Base-by-base conservation (phyloP, 768 basidiomycete species). In the Leccinum boreale region DNA sequence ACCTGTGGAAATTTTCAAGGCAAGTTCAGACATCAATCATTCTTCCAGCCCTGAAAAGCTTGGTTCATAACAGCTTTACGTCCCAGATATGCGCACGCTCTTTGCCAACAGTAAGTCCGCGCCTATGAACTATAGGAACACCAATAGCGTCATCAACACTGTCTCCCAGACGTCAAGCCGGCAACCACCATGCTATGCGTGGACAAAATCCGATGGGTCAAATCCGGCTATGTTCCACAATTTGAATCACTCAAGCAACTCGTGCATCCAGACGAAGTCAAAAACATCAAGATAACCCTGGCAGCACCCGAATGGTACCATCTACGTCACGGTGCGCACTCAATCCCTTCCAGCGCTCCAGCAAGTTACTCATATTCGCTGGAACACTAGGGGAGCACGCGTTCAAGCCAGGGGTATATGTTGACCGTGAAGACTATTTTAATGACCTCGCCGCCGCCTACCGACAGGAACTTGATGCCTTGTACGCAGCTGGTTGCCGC, bases 221-320 rank as follows among this genome's bases (percentile, higher is more conserved):
- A 78, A 59, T 79, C 85, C 0, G 85, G 87, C 62, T 87, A 87
- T 64, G 67, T 83, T 9, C 78, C 85, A 23, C 81, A 87, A 59
- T 89, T 85, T 65, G 81, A 84, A 56, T 81, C 77, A 51, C 72
- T 87, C 57, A 87, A 85, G 69, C 72, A 70, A 26, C 65, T 86
- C n/a, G 83, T 87, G 21, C 65, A 80, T 17, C 75, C 81, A 6
- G 79, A 87, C 71, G 86, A 89, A 63, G 81, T 87, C 58, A 79
- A 79, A 65, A 76, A 79, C 65, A 79, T 90, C 70, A 91, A 92
- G 69, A 65, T 90, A 57, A 90, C 85, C 21, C 75, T 89, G 70
- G 85, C 83, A 58, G 83, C 87, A 0, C 89, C 88, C 3, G 83
- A 84, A 35, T 87, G 86, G 85, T 85, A 82, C 69, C 85, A 87